Conservation (phyloP, 202 grass and related monocot species). For the Zoysia matrella region DNA sequence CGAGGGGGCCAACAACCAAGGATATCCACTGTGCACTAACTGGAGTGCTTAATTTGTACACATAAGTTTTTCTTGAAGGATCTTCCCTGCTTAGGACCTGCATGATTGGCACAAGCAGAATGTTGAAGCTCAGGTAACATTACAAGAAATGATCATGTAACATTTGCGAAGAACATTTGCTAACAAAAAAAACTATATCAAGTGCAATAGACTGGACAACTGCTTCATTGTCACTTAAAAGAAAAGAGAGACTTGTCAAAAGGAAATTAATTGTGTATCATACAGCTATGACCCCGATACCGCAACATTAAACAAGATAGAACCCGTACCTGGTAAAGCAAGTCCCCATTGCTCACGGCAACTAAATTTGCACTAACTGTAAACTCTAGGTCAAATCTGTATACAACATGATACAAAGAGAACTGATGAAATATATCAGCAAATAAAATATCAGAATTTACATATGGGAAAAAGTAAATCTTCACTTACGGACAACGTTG, state of each 20-base stretch:
- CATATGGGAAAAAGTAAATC: too few species aligned
- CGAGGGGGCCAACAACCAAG: too few species aligned
- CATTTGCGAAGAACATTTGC: not conserved
- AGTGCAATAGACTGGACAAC: not conserved
- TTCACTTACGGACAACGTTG: too few species aligned
- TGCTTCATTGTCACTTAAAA: conserved; percentile 5
- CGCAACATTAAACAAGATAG: conserved; percentile 20
- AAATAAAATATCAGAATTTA: too few species aligned
- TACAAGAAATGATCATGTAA: not conserved
- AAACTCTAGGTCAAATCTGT: conserved; percentile 98
- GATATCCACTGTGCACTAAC: not conserved
- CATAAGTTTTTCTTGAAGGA: conserved; percentile 90
- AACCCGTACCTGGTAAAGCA: conserved; percentile 89
- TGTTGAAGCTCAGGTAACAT: conserved; percentile 29
- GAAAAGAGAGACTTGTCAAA: conserved; percentile 14
- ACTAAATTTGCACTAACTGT: conserved; percentile 80
- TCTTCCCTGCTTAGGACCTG: conserved; percentile 94
- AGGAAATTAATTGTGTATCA: not conserved
- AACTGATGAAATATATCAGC: conserved; percentile 23
- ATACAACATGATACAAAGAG: conserved; percentile 38
- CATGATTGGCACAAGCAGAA: conserved; percentile 46
- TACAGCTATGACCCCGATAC: not conserved
- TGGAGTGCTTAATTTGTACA: conserved; percentile 87
- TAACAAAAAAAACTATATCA: not conserved
- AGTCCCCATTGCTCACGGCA: conserved; percentile 89